Evolutionary conservation across 2,329 filamentous ascomycete species (phyloP).

Genomic region (Claviceps spartinae): DNA sequence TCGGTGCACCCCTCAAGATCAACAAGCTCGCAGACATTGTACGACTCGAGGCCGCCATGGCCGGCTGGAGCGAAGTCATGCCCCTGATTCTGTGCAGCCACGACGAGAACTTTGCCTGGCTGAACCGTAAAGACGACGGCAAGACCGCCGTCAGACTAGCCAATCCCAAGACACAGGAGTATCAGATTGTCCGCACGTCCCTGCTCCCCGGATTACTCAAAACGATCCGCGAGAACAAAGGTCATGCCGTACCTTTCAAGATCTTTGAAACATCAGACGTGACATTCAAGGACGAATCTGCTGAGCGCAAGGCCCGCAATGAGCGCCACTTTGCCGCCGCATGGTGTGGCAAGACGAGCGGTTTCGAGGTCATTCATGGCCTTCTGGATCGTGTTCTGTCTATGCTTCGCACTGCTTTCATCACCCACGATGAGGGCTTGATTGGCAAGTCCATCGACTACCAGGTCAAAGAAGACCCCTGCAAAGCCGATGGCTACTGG

Average conservation of each 20-base stretch:
- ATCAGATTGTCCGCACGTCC: slow-evolving; percentile 82
- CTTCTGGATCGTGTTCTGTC: slow-evolving; percentile 81
- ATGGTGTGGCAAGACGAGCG: slow-evolving; percentile 85
- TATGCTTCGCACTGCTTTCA: slow-evolving; percentile 77
- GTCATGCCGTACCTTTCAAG: slow-evolving; percentile 76
- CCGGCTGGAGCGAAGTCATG: slow-evolving; percentile 93
- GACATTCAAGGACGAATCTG: slow-evolving; percentile 69
- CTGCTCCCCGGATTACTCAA: slow-evolving; percentile 80
- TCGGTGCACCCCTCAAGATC: slow-evolving; percentile 75
- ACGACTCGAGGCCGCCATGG: slow-evolving; percentile 77
- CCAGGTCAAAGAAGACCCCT: slow-evolving; percentile 37
- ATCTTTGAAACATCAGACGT: slow-evolving; percentile 88
- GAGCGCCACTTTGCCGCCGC: slow-evolving; percentile 93
- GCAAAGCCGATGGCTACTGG: slow-evolving; percentile 68
- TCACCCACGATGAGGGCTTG: slow-evolving; percentile 60
- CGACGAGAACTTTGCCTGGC: slow-evolving; percentile 94
- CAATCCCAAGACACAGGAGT: slow-evolving; percentile 87
- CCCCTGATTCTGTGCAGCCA: slow-evolving; percentile 93
- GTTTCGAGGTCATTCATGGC: slow-evolving; percentile 92
- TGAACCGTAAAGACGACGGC: slow-evolving; percentile 82
- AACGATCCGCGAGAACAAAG: slow-evolving; percentile 87
- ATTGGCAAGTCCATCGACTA: slow-evolving; percentile 35
- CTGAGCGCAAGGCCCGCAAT: slow-evolving; percentile 81
- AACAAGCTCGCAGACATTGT: slow-evolving; percentile 95
- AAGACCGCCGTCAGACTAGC: slow-evolving; percentile 70